phyloP scores from a whole-genome alignment of 106 monocot genomes.

The Triglochin maritima region DNA sequence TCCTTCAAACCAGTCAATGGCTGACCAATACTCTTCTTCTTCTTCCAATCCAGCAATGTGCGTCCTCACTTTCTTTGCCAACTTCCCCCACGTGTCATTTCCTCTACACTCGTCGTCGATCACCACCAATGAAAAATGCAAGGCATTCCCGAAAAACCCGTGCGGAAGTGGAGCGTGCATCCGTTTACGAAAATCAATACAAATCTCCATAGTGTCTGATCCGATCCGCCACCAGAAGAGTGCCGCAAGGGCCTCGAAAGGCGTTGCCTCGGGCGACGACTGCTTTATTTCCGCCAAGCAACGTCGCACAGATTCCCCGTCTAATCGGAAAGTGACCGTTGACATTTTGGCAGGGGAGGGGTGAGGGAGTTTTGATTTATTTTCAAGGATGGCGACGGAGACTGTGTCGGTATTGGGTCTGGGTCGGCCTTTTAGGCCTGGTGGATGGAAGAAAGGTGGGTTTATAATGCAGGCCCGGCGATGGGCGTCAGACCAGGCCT shows the following conservation, averaged over 20 bases:
- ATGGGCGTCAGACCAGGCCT: constrained; percentile 67
- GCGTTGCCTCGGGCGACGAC: constrained; percentile 25
- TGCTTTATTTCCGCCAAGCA: constrained; percentile 8
- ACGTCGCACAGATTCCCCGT: constrained; percentile 25
- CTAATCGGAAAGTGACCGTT: constrained; percentile 63
- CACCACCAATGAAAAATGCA: constrained; percentile 45
- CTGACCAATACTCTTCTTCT: constrained; percentile 21
- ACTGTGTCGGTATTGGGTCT: constrained; percentile 22
- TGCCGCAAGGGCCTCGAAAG: constrained; percentile 55
- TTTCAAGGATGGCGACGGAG: constrained; percentile 27
- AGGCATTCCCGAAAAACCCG: constrained; percentile 79
- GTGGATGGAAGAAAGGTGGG: constrained; percentile 87
- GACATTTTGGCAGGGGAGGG: constrained; percentile 7
- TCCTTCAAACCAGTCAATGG: constrained; percentile 37
- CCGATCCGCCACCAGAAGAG: constrained; percentile 55
- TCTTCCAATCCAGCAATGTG: constrained; percentile 38
- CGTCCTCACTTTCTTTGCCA: constrained; percentile 23
- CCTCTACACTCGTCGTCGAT: constrained; percentile 18
- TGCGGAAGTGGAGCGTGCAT: constrained; percentile 78
- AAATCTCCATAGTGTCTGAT: constrained; percentile 19
- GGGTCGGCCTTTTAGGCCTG: constrained; percentile 43
- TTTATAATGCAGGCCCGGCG: constrained; percentile 44
- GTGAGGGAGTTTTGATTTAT: constrained; percentile 19
- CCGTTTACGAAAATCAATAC: constrained; percentile 57
- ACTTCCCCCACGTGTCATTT: not conserved